A percentile compares a stretch with the other conserved stretches of the same genome.
Conservation (phyloP, 306 rosid genomes). For the Quercus bicolor region DNA sequence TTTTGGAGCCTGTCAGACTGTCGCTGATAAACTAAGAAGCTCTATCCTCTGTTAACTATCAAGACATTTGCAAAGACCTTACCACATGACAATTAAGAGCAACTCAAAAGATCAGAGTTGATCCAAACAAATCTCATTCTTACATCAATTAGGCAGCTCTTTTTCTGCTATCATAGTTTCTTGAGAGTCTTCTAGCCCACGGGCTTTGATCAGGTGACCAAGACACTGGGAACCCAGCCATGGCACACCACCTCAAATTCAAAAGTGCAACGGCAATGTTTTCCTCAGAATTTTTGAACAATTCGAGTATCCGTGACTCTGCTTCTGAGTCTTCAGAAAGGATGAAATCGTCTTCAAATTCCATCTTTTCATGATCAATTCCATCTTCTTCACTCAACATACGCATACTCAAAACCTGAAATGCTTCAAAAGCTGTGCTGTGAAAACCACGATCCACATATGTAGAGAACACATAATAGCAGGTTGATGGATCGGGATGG, state of each 20-base stretch:
- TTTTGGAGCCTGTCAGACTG: background rate
- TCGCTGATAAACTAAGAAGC: background rate
- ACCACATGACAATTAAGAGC: background rate
- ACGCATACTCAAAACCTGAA: slow-evolving; percentile 59
- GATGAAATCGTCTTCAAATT: slow-evolving; percentile 40
- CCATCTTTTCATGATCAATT: slow-evolving; percentile 22
- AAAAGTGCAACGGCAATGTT: slow-evolving; percentile 55
- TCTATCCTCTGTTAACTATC: background rate
- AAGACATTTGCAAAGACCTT: background rate
- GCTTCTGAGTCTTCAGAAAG: slow-evolving; percentile 46
- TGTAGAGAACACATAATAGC: slow-evolving; percentile 60
- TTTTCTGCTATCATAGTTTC: slow-evolving; percentile 15
- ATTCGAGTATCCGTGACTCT: slow-evolving; percentile 46
- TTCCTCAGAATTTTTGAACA: slow-evolving; percentile 52
- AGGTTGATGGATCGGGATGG: slow-evolving; percentile 61
- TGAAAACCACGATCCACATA: slow-evolving; percentile 50
- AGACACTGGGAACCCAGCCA: slow-evolving; percentile 53
- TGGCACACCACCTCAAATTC: slow-evolving; percentile 72
- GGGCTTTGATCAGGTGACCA: slow-evolving; percentile 54
- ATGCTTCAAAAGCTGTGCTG: slow-evolving; percentile 67
- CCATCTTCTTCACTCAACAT: slow-evolving; percentile 48
- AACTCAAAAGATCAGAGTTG: background rate
- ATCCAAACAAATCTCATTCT: background rate
- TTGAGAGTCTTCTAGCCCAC: slow-evolving; percentile 61
- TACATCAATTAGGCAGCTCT: background rate